Base-by-base conservation (phyloP, 192 early-diverging fungal genomes). In the Allomyces javanicus region DNA sequence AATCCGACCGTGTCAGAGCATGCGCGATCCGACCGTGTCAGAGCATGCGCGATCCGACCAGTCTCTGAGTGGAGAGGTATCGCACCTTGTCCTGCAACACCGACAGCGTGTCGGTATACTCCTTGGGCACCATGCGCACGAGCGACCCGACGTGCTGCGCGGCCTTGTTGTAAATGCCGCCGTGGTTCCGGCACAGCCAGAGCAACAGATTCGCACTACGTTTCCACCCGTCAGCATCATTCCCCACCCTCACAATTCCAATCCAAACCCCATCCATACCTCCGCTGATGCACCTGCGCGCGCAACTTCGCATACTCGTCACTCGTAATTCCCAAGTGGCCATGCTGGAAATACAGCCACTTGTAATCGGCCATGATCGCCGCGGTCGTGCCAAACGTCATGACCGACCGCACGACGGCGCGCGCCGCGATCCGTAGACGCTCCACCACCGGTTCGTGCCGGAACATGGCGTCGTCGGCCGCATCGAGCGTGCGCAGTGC, bases 291-390 rank as follows among this genome's bases (percentile, higher is more conserved):
- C 14, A 80, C 76, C 3, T 76, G 67, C 44, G 73, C 75, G 11
- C 74, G 73, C 17, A 76, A 72, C 14, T 72, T 71, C 62, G 72
- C 76, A 62, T 76, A 80, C 12, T 75, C 74, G 12, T 78, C 76
- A 1, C 74, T 75, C 17, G 71, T 72, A 62, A 75, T 76, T 1
- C 74, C 79, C 3, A 63, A 66, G 11, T 69, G 67, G n/a, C 67
- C 67, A 69, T 78, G 76, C 40, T 72, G 64, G 22, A 75, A 62
- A 63, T 80, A 75, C 65, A 80, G 64, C 14, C 75, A 63, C 67
- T 80, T 80, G 69, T 80, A 80, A 27, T 80, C 76, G 2, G 71
- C 67, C 73, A 78, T 80, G 50, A 58, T 58, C 50, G 50, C 12
- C 12, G 50, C 50, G 7, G 50, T 58, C 3, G 21, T n/a, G 1